Evolutionary conservation across 2,329 filamentous ascomycete species (phyloP), one percentile per base, ranked within the genome.

Genomic region (Metarhizium rileyi): DNA sequence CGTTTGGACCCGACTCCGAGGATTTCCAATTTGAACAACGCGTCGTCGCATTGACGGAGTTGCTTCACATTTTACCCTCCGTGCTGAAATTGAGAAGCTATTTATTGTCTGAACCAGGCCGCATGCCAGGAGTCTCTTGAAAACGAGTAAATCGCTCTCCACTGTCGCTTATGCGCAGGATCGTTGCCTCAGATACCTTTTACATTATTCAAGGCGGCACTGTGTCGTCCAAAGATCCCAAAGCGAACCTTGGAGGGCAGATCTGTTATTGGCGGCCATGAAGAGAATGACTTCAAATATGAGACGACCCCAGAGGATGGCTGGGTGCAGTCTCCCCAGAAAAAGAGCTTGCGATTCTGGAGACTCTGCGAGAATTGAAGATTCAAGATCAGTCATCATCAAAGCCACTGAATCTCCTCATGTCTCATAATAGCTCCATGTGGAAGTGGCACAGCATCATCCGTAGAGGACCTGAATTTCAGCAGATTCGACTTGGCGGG

Each of bases 361-460:
- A 79, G 22, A 80, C 83, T 14, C 72, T 93, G 3, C 70, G 72
- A 35, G 60, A 51, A 14, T 26, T 52, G 16, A 47, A 67, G 5
- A 72, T 74, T n/a, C 20, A 22, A 10, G 7, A 44, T 23, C 64
- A 63, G 27, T 40, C 58, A n/a, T 51, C 36, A 56, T 72, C 43
- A 55, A 66, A 52, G 4, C 71, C 80, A 56, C 85, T 86, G 0
- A 91, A 87, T 0, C 65, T 95, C 2, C 89, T 95, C 59, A 88
- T 87, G 0, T 95, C 86, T 83, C 90, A 96, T 63, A 90, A 90
- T 5, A 94, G 87, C 59, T 63, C 69, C 0, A 55, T 95, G 3
- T 56, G 65, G 3, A 95, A 95, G 59, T 95, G 90, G 90, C 90
- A 96, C 65, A 86, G 84, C 58, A 95, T 96, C 58, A 81, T 95